A percentile compares a stretch with the other conserved stretches of the same genome.
phyloP scores from a whole-genome alignment of 768 basidiomycete species.

The Myochromella boudieri region DNA sequence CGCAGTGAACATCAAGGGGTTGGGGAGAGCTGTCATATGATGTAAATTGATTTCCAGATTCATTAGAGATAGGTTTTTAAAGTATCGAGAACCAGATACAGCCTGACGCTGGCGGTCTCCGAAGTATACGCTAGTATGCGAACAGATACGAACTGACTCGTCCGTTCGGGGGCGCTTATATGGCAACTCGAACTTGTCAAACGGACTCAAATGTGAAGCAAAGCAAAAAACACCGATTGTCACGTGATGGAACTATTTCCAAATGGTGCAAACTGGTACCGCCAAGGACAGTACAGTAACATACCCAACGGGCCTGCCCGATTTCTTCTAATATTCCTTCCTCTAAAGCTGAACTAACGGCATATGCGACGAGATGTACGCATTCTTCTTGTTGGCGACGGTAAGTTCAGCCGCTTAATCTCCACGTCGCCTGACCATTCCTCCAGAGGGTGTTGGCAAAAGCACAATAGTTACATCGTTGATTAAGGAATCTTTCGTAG shows the following conservation, averaged over 20 bases:
- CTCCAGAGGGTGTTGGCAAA: slow-evolving; percentile 93
- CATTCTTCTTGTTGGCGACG: slow-evolving; percentile 92
- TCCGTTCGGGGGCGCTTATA: no score
- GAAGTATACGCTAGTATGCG: no score
- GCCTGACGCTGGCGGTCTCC: not conserved
- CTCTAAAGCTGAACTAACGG: slow-evolving; percentile 14
- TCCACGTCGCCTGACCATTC: slow-evolving; percentile 13
- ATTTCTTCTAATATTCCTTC: slow-evolving; percentile 8
- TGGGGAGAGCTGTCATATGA: no score
- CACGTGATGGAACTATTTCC: slow-evolving; percentile 18
- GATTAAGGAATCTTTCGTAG: slow-evolving; percentile 93
- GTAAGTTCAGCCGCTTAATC: slow-evolving; percentile 41
- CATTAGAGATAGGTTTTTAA: not conserved
- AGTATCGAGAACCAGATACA: not conserved
- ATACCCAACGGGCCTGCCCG: slow-evolving; percentile 4
- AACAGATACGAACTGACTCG: no score
- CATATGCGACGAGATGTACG: slow-evolving; percentile 90
- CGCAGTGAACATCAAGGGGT: slow-evolving; percentile 26
- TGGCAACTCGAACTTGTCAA: not conserved
- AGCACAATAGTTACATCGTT: slow-evolving; percentile 95
- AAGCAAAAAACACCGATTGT: slow-evolving; percentile 4
- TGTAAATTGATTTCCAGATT: no score
- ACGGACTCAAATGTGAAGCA: not conserved
- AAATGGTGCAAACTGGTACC: slow-evolving; percentile 14
- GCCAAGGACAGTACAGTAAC: no score